These are phyloP conservation scores for Exophiala viscosa DNA, from an alignment of 2,329 filamentous ascomycete species.

Conservation along the genomic window DNA sequence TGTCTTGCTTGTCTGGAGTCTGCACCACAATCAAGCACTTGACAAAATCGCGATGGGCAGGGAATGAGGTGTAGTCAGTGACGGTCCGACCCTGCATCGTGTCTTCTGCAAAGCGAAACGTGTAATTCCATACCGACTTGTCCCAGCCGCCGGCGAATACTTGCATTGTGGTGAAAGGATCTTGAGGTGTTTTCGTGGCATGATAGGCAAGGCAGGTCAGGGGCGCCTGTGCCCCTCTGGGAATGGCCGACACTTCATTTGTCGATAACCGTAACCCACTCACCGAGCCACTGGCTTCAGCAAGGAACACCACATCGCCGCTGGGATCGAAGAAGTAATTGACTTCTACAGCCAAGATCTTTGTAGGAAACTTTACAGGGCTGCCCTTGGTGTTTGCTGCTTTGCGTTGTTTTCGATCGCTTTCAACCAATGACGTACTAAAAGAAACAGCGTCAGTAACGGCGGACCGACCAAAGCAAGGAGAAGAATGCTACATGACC, in stretches of 20 bases:
- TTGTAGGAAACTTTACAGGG: constrained; percentile 76
- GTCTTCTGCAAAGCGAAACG: constrained; percentile 53
- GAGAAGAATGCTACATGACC: constrained; percentile 32
- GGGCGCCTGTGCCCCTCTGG: constrained; percentile 73
- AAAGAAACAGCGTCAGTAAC: constrained; percentile 28
- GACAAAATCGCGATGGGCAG: constrained; percentile 66
- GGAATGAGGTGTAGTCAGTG: constrained; percentile 18
- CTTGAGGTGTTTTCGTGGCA: constrained; percentile 39
- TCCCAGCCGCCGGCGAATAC: constrained; percentile 93
- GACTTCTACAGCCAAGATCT: constrained; percentile 66
- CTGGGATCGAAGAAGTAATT: constrained; percentile 17
- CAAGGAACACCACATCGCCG: constrained; percentile 62
- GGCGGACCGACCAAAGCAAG: constrained; percentile 3
- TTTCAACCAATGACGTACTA: constrained; percentile 49
- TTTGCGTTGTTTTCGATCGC: constrained; percentile 64
- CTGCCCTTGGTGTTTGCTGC: constrained; percentile 78
- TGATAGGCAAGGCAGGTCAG: constrained; percentile 72
- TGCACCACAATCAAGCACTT: constrained; percentile 66
- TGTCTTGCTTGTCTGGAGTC: constrained; percentile 57
- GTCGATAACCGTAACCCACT: constrained; percentile 53
- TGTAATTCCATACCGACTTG: constrained; percentile 85
- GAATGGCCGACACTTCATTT: constrained; percentile 38
- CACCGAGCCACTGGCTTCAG: constrained; percentile 80
- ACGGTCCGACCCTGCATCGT: constrained; percentile 63
- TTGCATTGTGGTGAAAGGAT: constrained; percentile 35